Base-by-base conservation (phyloP, 2,329 filamentous ascomycete genomes). In the Trichophyton equinum region DNA sequence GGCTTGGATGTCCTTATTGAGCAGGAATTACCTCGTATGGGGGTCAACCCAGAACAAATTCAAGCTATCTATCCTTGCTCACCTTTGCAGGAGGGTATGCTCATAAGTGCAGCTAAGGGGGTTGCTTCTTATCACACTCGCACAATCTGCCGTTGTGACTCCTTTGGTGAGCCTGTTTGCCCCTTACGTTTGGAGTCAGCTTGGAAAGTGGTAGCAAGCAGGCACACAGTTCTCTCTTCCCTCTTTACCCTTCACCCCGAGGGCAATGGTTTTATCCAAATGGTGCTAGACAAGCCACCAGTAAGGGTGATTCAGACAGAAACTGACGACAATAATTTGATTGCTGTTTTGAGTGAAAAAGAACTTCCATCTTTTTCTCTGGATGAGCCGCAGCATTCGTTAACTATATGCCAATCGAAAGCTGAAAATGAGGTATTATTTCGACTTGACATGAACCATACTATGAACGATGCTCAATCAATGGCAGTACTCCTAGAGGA, bases 1-100 rank as follows among this genome's bases (percentile, higher is more conserved):
- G 69, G 68, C 6, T 70, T 81, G 42, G 66, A 74, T 0, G 70
- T 64, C 5, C 60, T 79, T 61, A 61, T 73, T 0, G 62, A 61
- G 1, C 64, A 71, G 3, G 75, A 68, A 49, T 63, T 79, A 0
- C 70, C 73, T 3, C 65, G 62, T 1, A 61, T 75, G 59, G 72
- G 73, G 8, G 22, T 62, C 0, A 67, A 64, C 30, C 20, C 70
- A 4, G 68, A 70, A 33, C 62, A 75, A 1, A 65, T 78, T 2
- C 76, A 79, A 61, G 75, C 78, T 60, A 72, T 72, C 2, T 61
- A 61, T 53, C 60, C 60, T 3, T 61, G 60, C 6, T 58, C 55
- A 15, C 36, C 57, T 8, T 44, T 62, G 11, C 60, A 62, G 38
- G 30, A 59, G 11, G 60, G 60, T 18, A 61, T 61, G 22, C 33